Percentiles rank a stretch among this genome's conserved stretches.
These are phyloP conservation scores for Lablab purpureus DNA, from an alignment of 306 rosid genomes.

Conservation along the genomic window DNA sequence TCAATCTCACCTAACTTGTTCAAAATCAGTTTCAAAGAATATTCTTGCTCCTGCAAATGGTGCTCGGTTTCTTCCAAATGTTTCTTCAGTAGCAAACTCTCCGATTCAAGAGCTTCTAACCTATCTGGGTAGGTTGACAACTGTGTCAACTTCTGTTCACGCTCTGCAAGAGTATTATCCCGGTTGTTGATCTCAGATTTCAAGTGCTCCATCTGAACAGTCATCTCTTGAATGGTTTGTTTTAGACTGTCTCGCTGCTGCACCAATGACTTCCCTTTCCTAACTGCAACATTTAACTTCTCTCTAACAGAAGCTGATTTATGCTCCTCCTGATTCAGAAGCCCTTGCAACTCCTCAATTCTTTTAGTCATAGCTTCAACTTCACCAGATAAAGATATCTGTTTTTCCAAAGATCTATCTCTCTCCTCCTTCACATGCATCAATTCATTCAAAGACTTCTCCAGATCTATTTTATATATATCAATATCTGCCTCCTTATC, in stretches of 20 bases:
- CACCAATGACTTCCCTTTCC: constrained; percentile 91
- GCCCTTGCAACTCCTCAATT: constrained; percentile 74
- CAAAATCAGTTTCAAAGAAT: constrained; percentile 60
- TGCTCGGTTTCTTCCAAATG: constrained; percentile 68
- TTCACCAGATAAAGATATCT: constrained; percentile 64
- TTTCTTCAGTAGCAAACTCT: constrained; percentile 64
- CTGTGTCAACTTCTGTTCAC: constrained; percentile 66
- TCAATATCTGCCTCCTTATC: constrained; percentile 53
- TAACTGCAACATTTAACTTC: constrained; percentile 88
- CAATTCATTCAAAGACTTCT: constrained; percentile 70
- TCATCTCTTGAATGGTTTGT: constrained; percentile 73
- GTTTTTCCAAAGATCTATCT: constrained; percentile 65
- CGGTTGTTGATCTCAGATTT: constrained; percentile 68
- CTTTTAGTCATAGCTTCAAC: constrained; percentile 65
- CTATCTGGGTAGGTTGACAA: constrained; percentile 66
- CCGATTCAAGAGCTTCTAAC: constrained; percentile 76
- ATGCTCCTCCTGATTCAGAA: constrained; percentile 89
- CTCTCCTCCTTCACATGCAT: constrained; percentile 71
- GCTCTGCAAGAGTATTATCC: constrained; percentile 62
- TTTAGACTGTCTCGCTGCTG: constrained; percentile 90
- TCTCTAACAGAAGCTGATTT: constrained; percentile 88
- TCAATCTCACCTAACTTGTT: constrained; percentile 66
- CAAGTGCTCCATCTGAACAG: constrained; percentile 63
- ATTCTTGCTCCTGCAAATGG: constrained; percentile 71
- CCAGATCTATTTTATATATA: constrained; percentile 72